These are phyloP conservation scores for Microcyclospora tardicrescens DNA, from an alignment of 2,329 filamentous ascomycete genomes.

Conservation along the genomic window DNA sequence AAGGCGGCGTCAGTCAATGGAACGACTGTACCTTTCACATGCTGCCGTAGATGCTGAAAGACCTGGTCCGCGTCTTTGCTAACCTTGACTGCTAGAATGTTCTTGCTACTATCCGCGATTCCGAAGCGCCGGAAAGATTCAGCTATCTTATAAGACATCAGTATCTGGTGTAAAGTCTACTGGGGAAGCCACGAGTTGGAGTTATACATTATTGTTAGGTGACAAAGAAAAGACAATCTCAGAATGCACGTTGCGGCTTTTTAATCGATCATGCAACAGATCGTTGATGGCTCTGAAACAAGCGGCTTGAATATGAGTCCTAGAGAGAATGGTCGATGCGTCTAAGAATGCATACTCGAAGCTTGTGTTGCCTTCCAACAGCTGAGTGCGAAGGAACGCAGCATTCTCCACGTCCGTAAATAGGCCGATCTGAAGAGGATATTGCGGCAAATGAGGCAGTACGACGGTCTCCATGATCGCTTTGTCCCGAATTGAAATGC, in stretches of 20 bases:
- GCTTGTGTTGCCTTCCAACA: slow-evolving; percentile 68
- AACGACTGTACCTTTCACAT: slow-evolving; percentile 49
- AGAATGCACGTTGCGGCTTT: slow-evolving; percentile 76
- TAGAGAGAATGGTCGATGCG: slow-evolving; percentile 61
- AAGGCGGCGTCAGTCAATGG: slow-evolving; percentile 54
- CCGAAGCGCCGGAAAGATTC: slow-evolving; percentile 86
- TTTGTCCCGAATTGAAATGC: too few species aligned
- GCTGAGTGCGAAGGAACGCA: slow-evolving; percentile 63
- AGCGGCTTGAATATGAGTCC: slow-evolving; percentile 60
- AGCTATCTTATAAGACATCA: slow-evolving; percentile 51
- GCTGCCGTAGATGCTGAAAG: slow-evolving; percentile 46
- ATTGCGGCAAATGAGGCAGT: slow-evolving; percentile 60
- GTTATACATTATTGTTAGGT: slow-evolving; percentile 63
- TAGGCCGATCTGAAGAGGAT: slow-evolving; percentile 59
- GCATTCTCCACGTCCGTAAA: slow-evolving; percentile 70
- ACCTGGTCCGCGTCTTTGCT: slow-evolving; percentile 32
- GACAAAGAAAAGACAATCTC: slow-evolving; percentile 74
- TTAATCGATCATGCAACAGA: slow-evolving; percentile 47
- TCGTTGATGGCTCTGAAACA: slow-evolving; percentile 65
- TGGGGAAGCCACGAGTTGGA: not conserved
- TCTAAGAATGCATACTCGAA: slow-evolving; percentile 95
- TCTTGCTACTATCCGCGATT: slow-evolving; percentile 54
- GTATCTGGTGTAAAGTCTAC: not conserved
- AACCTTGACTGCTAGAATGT: slow-evolving; percentile 73
- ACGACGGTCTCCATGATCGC: slow-evolving; percentile 48